A percentile compares a stretch with the other conserved stretches of the same genome.
Conservation (phyloP, 139 green algal species). For the Micractinium sp. region DNA sequence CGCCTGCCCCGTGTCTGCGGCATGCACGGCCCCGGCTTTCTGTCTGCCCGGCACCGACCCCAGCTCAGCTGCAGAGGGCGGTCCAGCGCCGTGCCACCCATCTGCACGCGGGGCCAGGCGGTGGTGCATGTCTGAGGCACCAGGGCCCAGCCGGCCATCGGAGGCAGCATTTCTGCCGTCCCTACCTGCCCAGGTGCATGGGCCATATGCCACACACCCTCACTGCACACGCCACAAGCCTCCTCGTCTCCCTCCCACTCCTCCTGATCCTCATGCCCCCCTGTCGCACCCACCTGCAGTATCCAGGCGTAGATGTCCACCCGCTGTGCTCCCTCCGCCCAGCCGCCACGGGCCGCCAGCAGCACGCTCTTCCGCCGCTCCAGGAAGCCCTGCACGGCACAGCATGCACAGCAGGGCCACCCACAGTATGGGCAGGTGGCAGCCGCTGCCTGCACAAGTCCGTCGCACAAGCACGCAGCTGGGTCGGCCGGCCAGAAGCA, state of each 20-base stretch:
- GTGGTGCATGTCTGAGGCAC: neutral
- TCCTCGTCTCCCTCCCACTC: neutral
- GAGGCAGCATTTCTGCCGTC: neutral
- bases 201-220: too few relatives aligned
- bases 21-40: neutral
- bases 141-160: neutral
- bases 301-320: constrained; percentile 24
- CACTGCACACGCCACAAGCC: neutral
- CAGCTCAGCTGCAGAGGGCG: neutral
- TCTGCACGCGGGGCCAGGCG: neutral
- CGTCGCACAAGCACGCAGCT: neutral
- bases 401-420: neutral
- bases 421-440: neutral
- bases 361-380: constrained; percentile 4
- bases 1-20: neutral
- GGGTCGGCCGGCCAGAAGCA: too few relatives aligned
- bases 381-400: neutral
- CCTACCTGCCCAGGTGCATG: too few relatives aligned
- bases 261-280: neutral
- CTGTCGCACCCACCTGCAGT: neutral
- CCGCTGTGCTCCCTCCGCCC: neutral
- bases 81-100: neutral
- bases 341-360: neutral
- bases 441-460: neutral
- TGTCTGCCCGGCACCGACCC: neutral